Percentiles rank a stretch among this genome's conserved stretches.
phyloP scores from a whole-genome alignment of 495 filamentous ascomycete species.

The Neurospora pannonica region DNA sequence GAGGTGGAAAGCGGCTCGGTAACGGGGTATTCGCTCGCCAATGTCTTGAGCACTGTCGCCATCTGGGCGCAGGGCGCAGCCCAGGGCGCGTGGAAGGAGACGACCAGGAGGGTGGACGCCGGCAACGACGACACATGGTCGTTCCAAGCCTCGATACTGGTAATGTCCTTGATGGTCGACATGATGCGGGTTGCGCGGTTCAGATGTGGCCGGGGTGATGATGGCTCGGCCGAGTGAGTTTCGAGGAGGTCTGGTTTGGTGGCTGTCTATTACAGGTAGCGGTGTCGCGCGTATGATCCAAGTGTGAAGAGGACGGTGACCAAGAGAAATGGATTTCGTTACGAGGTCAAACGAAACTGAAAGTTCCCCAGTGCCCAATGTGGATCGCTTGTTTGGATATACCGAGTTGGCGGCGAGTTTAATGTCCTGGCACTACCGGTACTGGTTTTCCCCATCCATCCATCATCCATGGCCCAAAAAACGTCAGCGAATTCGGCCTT shows the following conservation, averaged over 20 bases:
- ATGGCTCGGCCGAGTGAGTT: background rate
- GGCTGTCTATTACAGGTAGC: background rate
- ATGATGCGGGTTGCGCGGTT: conserved; percentile 28
- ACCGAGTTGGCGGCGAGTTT: background rate
- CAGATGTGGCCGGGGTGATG: background rate
- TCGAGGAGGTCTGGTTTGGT: background rate
- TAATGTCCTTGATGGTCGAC: conserved; percentile 68
- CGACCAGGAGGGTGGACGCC: conserved; percentile 57
- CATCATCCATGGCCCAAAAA: background rate
- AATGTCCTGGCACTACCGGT: background rate
- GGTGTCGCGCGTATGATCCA: background rate
- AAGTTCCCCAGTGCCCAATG: background rate
- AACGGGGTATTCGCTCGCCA: conserved; percentile 71
- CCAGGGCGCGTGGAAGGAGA: conserved; percentile 95
- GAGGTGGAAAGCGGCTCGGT: conserved; percentile 54
- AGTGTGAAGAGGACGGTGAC: background rate
- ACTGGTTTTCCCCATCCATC: background rate
- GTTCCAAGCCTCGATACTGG: conserved; percentile 56
- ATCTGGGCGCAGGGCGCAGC: conserved; percentile 94
- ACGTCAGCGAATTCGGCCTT: background rate
- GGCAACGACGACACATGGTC: conserved; percentile 54
- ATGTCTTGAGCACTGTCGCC: conserved; percentile 72
- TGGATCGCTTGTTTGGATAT: background rate
- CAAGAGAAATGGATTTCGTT: background rate
- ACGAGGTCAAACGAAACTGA: background rate